Base-by-base conservation (phyloP, 2,329 filamentous ascomycete genomes). In the Phaeosphaeria sp. region DNA sequence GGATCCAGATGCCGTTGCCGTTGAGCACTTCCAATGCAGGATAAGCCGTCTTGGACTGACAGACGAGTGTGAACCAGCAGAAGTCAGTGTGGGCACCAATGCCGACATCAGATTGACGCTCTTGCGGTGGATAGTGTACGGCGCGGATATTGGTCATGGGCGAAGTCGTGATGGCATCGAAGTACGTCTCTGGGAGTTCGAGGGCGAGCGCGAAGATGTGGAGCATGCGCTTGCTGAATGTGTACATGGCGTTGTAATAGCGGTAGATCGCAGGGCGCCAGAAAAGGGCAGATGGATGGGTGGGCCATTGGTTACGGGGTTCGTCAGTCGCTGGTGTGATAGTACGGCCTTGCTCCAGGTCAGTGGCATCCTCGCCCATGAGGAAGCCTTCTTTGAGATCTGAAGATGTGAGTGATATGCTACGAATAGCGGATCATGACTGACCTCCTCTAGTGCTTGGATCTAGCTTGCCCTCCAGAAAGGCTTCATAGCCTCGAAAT, bases 11-110 rank as follows among this genome's bases (percentile, higher is more conserved):
- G 4, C 77, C 79, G 39, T 79, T 77, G n/a, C 69, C 73, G 56
- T 79, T 80, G 2, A 80, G 71, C 0, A 81, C 78, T 53, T 81
- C 77, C 20, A 81, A 71, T 1, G 72, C 71, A 0, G 71, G 71
- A 17, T 66, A 58, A 1, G 56, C 36, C 1, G 71, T 74, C 2
- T 39, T 54, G 2, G 65, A 70, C 25, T 76, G 73, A 50, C 64
- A 69, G 1, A 80, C 78, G 11, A 81, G 70, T 0, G 79, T 80
- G 61, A 80, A 75, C 73, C 77, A 80, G 55, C 74, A 77, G 57
- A 79, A 80, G 53, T 80, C 78, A 2, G 78, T 74, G 53, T 81
- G 79, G 0, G 78, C 78, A 9, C 78, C 77, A 15, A 80, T 73
- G 1, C 78, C 77, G 3, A 78, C 75, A 48, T 77, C 67, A 8